Conservation (phyloP, 2,329 filamentous ascomycete species). For the Epichloe sylvatica region DNA sequence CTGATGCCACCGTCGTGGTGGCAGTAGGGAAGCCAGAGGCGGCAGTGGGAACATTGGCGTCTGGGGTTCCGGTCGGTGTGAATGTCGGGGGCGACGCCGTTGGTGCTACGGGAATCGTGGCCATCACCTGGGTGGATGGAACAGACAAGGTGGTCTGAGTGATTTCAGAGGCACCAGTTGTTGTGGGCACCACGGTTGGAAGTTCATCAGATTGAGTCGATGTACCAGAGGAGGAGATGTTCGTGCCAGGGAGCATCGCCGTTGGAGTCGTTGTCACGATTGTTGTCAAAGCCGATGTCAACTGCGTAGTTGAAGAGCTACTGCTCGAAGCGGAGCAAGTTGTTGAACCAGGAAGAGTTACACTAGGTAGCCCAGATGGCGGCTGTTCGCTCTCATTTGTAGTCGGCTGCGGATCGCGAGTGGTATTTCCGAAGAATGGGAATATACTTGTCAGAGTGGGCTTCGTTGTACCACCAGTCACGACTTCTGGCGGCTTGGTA, state of each 20-base stretch:
- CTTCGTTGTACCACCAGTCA: neutral
- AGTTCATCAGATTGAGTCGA: neutral
- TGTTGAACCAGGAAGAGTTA: neutral
- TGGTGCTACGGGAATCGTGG: neutral
- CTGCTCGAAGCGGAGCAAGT: neutral
- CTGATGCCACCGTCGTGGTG: conserved; percentile 27
- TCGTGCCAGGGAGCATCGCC: neutral
- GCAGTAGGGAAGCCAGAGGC: conserved; percentile 21
- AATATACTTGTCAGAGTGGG: neutral
- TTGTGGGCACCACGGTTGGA: neutral
- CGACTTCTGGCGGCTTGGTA: neutral
- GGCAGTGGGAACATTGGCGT: conserved; percentile 28
- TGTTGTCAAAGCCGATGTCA: neutral
- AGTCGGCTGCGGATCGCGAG: neutral
- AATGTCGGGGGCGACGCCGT: conserved; percentile 3
- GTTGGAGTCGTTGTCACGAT: neutral
- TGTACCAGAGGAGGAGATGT: neutral
- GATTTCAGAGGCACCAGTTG: neutral
- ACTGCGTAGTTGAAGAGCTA: neutral
- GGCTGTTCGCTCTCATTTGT: neutral
- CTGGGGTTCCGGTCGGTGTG: conserved; percentile 22
- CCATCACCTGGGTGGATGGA: neutral
- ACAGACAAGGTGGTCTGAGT: neutral
- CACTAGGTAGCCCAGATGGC: neutral
- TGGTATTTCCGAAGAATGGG: neutral